These are phyloP conservation scores for Boletales sp. DNA, from an alignment of 768 basidiomycete species.

Conservation along the genomic window DNA sequence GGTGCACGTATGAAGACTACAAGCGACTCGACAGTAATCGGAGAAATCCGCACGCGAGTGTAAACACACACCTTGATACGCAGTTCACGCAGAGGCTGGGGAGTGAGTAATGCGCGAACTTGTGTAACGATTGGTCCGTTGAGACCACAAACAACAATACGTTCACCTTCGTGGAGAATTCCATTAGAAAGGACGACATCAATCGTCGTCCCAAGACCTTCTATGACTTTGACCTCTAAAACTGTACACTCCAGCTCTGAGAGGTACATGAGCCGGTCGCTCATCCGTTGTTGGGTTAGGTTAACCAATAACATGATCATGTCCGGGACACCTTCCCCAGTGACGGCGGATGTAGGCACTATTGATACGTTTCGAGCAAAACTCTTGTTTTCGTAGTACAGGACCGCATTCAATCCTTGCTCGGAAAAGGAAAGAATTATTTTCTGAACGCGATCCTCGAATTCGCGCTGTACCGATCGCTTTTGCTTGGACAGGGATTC, in stretches of 20 bases:
- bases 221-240: slow-evolving; percentile 97
- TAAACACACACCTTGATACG: slow-evolving; percentile 76
- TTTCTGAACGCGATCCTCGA: slow-evolving; percentile 81
- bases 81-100: slow-evolving; percentile 92
- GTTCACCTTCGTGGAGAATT: slow-evolving; percentile 86
- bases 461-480: slow-evolving; percentile 80
- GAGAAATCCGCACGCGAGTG: background rate
- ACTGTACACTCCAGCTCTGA: slow-evolving; percentile 97
- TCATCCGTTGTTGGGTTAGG: slow-evolving; percentile 97
- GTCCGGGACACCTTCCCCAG: slow-evolving; percentile 97
- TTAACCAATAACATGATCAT: slow-evolving; percentile 99
- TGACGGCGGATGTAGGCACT: slow-evolving; percentile 96
- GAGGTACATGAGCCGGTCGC: slow-evolving; percentile 95
- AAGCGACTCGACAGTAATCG: background rate
- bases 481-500: slow-evolving; percentile 86
- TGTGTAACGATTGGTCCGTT: slow-evolving; percentile 98
- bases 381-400: slow-evolving; percentile 98
- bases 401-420: slow-evolving; percentile 90
- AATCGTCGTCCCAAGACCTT: slow-evolving; percentile 96
- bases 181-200: slow-evolving; percentile 97
- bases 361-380: slow-evolving; percentile 92
- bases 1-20: slow-evolving; percentile 93
- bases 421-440: slow-evolving; percentile 95
- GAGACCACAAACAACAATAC: slow-evolving; percentile 92
- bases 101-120: slow-evolving; percentile 89